These are phyloP conservation scores for Keithomyces neogunnii DNA, from an alignment of 2,329 filamentous ascomycete species.

Conservation along the genomic window DNA sequence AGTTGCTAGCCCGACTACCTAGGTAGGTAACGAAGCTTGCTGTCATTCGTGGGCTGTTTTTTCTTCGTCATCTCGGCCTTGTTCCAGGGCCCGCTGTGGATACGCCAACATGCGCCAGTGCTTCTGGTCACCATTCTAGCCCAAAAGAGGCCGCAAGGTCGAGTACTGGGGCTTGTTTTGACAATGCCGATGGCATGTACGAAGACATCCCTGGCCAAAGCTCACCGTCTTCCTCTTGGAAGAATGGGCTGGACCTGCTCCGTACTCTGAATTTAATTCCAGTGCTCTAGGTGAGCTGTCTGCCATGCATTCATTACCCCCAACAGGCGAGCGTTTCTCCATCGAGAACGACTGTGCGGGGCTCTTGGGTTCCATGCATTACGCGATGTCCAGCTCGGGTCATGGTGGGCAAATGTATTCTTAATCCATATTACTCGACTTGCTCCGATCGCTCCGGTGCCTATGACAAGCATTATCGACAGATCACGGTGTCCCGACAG, in stretches of 20 bases:
- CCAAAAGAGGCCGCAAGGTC: too few species aligned
- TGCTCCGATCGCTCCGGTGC: too few species aligned
- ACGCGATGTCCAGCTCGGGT: background rate
- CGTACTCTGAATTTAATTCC: too few species aligned
- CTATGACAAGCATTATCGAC: too few species aligned
- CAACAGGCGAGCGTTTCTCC: too few species aligned
- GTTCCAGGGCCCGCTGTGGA: conserved; percentile 1
- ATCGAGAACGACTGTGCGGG: too few species aligned
- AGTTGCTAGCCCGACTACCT: background rate
- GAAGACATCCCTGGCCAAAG: background rate
- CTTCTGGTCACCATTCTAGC: background rate
- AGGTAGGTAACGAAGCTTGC: background rate
- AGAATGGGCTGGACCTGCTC: too few species aligned
- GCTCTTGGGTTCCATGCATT: background rate
- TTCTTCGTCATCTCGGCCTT: background rate
- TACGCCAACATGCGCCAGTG: background rate
- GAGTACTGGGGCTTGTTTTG: too few species aligned
- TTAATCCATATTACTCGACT: background rate
- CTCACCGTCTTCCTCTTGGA: too few species aligned
- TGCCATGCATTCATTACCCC: too few species aligned
- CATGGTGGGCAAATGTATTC: background rate
- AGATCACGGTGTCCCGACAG: too few species aligned
- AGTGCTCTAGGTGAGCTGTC: too few species aligned
- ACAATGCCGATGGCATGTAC: background rate
- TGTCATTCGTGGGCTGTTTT: conserved; percentile 5